phyloP scores from a whole-genome alignment of 441 rosid genomes.

The Croton setiger region DNA sequence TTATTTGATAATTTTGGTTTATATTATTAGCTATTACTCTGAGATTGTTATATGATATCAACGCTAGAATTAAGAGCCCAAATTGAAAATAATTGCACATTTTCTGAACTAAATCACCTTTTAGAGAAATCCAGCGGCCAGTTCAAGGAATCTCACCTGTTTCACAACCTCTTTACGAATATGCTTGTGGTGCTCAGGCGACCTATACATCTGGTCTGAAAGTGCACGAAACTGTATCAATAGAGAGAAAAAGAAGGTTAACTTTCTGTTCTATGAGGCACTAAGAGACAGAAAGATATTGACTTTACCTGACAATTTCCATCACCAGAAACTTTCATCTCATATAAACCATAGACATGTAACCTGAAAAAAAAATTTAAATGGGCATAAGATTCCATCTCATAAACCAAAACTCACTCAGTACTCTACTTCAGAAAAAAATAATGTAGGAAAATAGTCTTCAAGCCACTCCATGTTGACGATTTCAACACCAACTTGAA shows the following conservation, averaged over 20 bases:
- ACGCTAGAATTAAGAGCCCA: background rate
- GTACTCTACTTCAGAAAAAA: conserved; percentile 2
- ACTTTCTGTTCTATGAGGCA: background rate
- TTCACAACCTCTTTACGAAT: conserved; percentile 76
- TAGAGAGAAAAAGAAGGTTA: conserved; percentile 2
- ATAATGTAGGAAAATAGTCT: background rate
- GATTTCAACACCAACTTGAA: background rate
- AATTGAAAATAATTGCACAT: conserved; percentile 1
- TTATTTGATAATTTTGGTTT: background rate
- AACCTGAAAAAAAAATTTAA: conserved; percentile 45
- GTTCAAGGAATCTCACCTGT: conserved; percentile 50
- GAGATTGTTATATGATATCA: background rate
- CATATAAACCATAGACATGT: conserved; percentile 69
- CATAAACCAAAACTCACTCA: conserved; percentile 3
- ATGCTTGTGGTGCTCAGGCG: conserved; percentile 91
- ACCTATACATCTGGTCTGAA: conserved; percentile 82
- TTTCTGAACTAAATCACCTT: background rate
- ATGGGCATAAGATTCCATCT: conserved; percentile 11
- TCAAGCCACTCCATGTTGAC: background rate
- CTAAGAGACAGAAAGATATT: conserved; percentile 6
- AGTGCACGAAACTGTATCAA: conserved; percentile 83
- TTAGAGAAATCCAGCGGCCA: conserved; percentile 5
- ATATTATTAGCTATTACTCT: background rate
- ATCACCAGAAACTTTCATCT: conserved; percentile 92
- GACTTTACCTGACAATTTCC: conserved; percentile 90